Conservation (phyloP, 2,329 filamentous ascomycete genomes). For the Pestalotiopsis sp. region DNA sequence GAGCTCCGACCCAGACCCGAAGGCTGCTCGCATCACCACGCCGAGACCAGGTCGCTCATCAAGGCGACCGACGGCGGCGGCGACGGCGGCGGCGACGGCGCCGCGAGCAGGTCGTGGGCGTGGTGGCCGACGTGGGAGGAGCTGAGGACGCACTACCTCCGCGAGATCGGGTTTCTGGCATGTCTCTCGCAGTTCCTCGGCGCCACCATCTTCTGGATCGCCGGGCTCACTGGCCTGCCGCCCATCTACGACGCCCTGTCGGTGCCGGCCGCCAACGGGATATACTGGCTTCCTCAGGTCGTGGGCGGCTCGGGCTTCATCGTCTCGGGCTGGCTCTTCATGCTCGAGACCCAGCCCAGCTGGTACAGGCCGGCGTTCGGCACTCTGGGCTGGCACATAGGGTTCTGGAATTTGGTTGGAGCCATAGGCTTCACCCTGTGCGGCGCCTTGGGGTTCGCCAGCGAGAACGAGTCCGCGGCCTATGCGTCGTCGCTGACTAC, state of each 20-base stretch:
- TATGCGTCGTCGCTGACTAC: slow-evolving; percentile 53
- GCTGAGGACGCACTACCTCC: slow-evolving; percentile 60
- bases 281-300: slow-evolving; percentile 65
- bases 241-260: slow-evolving; percentile 55
- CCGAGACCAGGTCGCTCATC: slow-evolving; percentile 25
- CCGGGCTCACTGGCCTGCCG: slow-evolving; percentile 62
- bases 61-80: not conserved
- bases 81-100: not conserved
- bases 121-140: slow-evolving; percentile 64
- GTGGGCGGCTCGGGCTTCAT: slow-evolving; percentile 66
- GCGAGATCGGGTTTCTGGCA: slow-evolving; percentile 65
- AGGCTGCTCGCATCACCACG: slow-evolving; percentile 30
- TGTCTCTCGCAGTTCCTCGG: slow-evolving; percentile 58
- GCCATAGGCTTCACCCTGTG: slow-evolving; percentile 65
- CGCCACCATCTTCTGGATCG: slow-evolving; percentile 66
- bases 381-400: slow-evolving; percentile 69
- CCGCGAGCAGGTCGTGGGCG: slow-evolving; percentile 27
- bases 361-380: slow-evolving; percentile 63
- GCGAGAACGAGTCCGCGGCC: slow-evolving; percentile 35
- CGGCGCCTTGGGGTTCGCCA: slow-evolving; percentile 56
- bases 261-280: slow-evolving; percentile 47
- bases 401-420: slow-evolving; percentile 66
- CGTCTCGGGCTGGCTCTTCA: slow-evolving; percentile 59
- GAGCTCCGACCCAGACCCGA: slow-evolving; percentile 17
- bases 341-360: slow-evolving; percentile 65